phyloP scores from a whole-genome alignment of 108 stramenopile species.

The Skeletonema costatum region DNA sequence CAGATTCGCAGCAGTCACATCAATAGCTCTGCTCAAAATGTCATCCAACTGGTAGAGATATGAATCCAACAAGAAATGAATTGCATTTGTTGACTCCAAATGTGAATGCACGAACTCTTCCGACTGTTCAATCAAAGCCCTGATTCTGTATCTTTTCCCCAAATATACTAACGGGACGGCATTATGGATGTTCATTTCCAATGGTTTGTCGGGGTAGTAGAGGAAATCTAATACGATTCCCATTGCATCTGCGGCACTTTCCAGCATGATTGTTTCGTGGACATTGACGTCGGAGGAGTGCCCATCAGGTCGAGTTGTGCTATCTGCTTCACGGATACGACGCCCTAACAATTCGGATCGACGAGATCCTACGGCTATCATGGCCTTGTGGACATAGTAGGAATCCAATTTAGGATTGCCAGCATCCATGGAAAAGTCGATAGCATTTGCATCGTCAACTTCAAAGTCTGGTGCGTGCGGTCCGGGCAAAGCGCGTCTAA shows the following conservation, averaged over 20 bases:
- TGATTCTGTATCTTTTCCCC: conserved; percentile 41
- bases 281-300: conserved; percentile 35
- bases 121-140: conserved; percentile 32
- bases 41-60: conserved; percentile 43
- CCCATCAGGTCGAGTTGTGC: conserved; percentile 23
- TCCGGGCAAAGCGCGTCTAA: conserved; percentile 41
- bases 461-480: conserved; percentile 45
- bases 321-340: conserved; percentile 44
- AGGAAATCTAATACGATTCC: conserved; percentile 38
- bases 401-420: conserved; percentile 29
- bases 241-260: conserved; percentile 43
- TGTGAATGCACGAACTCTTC: conserved; percentile 34
- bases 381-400: conserved; percentile 50
- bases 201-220: conserved; percentile 33
- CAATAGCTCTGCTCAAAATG: conserved; percentile 38
- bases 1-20: conserved; percentile 43
- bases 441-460: conserved; percentile 10
- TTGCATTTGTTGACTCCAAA: conserved; percentile 27
- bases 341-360: conserved; percentile 41
- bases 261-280: conserved; percentile 43
- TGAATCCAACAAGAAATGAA: conserved; percentile 40
- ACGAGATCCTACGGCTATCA: conserved; percentile 45
- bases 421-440: conserved; percentile 25
- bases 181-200: conserved; percentile 42
- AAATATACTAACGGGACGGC: conserved; percentile 47